Conservation (phyloP, 2,329 filamentous ascomycete genomes). For the Neofusicoccum umdonicola region DNA sequence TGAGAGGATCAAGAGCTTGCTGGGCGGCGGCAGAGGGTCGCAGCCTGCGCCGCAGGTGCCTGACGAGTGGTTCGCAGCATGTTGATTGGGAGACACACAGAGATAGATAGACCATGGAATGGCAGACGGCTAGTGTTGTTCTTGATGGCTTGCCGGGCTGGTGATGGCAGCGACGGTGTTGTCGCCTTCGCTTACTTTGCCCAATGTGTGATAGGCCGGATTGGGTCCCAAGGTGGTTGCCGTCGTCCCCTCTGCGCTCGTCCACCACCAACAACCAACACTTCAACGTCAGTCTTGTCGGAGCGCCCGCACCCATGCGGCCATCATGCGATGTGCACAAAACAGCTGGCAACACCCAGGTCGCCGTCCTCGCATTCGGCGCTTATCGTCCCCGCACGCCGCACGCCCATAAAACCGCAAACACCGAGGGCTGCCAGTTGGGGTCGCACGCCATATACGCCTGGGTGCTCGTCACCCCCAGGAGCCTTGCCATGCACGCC, state of each 20-base stretch:
- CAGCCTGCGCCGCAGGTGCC: conserved; percentile 27
- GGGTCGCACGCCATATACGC: conserved; percentile 15
- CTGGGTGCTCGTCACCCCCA: conserved; percentile 1
- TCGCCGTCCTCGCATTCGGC: not conserved
- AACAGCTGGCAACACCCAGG: not conserved
- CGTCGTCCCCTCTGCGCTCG: not conserved
- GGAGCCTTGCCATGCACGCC: not conserved
- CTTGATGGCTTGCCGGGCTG: not conserved
- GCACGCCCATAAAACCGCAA: not conserved
- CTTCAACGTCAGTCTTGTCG: not conserved
- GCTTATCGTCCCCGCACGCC: not conserved
- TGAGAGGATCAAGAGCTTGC: conserved; percentile 32
- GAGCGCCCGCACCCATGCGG: not conserved
- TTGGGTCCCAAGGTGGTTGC: not conserved
- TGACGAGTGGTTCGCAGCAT: not conserved
- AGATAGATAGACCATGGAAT: not conserved
- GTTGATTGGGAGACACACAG: not conserved
- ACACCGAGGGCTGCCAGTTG: not conserved
- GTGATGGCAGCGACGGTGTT: not conserved
- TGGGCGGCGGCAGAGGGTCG: conserved; percentile 18
- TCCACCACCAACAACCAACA: not conserved
- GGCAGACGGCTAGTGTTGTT: not conserved
- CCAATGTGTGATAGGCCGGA: not conserved
- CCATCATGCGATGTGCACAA: not conserved
- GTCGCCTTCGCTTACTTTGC: not conserved